These are phyloP conservation scores for Vigna reflexopilosa DNA, from an alignment of 306 rosid genomes.

Conservation along the genomic window DNA sequence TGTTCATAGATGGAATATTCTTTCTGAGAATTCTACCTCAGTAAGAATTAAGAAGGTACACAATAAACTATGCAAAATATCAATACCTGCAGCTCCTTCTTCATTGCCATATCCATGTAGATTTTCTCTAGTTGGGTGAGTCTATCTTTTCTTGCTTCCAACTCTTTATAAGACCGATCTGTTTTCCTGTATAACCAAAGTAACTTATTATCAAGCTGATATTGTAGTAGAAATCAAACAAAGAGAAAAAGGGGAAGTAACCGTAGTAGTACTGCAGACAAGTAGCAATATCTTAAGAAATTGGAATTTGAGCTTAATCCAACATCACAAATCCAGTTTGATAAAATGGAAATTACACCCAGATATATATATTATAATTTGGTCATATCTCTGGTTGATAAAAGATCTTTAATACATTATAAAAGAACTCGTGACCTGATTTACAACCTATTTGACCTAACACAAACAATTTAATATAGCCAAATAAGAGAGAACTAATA, in stretches of 20 bases:
- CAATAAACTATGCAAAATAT: conserved; percentile 23
- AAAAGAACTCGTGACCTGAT: neutral
- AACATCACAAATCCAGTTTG: too few relatives aligned
- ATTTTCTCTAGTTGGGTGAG: conserved; percentile 69
- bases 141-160: conserved; percentile 75
- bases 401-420: neutral
- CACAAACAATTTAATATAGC: neutral
- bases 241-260: conserved; percentile 19
- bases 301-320: too few relatives aligned
- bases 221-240: conserved; percentile 21
- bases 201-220: conserved; percentile 2
- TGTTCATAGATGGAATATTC: conserved; percentile 32
- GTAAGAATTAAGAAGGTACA: neutral
- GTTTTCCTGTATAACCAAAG: conserved; percentile 57
- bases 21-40: conserved; percentile 23
- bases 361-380: too few relatives aligned
- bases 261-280: neutral
- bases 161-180: conserved; percentile 60
- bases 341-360: too few relatives aligned
- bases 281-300: neutral
- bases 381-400: too few relatives aligned
- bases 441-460: conserved; percentile 15
- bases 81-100: conserved; percentile 79
- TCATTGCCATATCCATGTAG: conserved; percentile 72
- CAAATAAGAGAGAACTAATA: conserved; percentile 1